Evolutionary conservation across 441 rosid species (phyloP).

Genomic region (Isatis lusitanica): DNA sequence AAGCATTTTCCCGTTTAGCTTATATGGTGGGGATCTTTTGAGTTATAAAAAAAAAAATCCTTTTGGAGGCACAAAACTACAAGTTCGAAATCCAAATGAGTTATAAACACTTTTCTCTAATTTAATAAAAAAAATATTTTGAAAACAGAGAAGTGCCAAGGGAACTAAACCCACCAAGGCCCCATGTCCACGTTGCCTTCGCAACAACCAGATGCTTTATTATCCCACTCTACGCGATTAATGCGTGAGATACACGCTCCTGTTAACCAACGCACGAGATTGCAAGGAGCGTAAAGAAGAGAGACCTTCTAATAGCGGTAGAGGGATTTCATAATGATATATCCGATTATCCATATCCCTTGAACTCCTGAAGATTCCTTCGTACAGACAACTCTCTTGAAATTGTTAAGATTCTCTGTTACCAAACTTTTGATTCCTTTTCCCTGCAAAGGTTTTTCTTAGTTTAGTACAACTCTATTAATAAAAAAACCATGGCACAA

Average conservation of each 20-base stretch:
- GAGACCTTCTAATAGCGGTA: not conserved
- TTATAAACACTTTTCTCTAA: too few relatives aligned
- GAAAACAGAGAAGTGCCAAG: not conserved
- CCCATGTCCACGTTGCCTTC: conserved; percentile 18
- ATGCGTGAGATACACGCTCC: not conserved
- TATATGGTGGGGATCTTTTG: too few relatives aligned
- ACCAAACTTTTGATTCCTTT: conserved; percentile 15
- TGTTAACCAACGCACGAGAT: not conserved
- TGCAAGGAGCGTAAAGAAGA: not conserved
- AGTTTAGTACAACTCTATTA: not conserved
- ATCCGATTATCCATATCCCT: conserved; percentile 21
- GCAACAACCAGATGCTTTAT: conserved; percentile 25
- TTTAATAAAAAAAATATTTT: not conserved
- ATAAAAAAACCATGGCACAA: not conserved
- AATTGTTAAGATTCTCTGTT: conserved; percentile 24
- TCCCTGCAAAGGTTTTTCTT: not conserved
- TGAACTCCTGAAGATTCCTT: conserved; percentile 31
- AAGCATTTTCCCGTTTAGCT: too few relatives aligned
- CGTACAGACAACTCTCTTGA: conserved; percentile 24
- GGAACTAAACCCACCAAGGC: not conserved
- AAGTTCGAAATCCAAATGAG: too few relatives aligned
- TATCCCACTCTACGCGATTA: not conserved
- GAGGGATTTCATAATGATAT: not conserved
- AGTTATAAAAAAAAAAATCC: too few relatives aligned
- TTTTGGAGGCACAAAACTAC: too few relatives aligned